Evolutionary conservation across 1,139 yeast genomes (phyloP).

Genomic region (Tardiomyces depauwii): DNA sequence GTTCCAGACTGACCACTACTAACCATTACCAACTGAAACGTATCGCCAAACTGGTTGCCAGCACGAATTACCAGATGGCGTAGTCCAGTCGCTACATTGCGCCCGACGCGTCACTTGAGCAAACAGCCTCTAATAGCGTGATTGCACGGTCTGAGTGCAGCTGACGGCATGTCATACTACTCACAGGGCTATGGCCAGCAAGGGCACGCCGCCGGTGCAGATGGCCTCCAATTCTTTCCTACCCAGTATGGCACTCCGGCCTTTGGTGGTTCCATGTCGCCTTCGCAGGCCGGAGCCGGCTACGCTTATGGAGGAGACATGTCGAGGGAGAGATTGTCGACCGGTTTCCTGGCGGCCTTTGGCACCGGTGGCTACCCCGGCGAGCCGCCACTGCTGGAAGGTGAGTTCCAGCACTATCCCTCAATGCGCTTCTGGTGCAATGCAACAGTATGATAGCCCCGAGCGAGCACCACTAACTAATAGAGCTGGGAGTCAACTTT

Average conservation of each 20-base stretch:
- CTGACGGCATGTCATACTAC: constrained; percentile 3
- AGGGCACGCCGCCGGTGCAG: background rate
- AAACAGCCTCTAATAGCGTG: too few species aligned
- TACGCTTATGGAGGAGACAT: background rate
- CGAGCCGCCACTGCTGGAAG: constrained; percentile 80
- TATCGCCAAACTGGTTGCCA: too few species aligned
- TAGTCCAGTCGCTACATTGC: constrained; percentile 1
- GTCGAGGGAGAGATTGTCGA: constrained; percentile 34
- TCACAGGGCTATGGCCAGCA: constrained; percentile 8
- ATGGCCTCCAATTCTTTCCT: constrained; percentile 22
- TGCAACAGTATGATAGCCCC: too few species aligned
- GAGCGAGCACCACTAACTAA: constrained; percentile 2
- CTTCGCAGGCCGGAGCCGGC: background rate
- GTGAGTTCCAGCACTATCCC: background rate
- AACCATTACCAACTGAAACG: background rate
- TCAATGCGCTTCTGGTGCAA: too few species aligned
- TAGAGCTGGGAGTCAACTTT: constrained; percentile 85
- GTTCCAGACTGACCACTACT: background rate
- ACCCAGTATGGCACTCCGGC: constrained; percentile 19
- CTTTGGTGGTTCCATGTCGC: constrained; percentile 5
- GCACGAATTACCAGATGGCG: too few species aligned
- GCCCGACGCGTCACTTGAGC: constrained; percentile 9
- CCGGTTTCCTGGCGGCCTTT: constrained; percentile 83
- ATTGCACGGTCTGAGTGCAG: background rate
- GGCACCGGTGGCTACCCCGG: constrained; percentile 90